Evolutionary conservation across 768 basidiomycete genomes (phyloP).

Genomic region (Tremella fuciformis): DNA sequence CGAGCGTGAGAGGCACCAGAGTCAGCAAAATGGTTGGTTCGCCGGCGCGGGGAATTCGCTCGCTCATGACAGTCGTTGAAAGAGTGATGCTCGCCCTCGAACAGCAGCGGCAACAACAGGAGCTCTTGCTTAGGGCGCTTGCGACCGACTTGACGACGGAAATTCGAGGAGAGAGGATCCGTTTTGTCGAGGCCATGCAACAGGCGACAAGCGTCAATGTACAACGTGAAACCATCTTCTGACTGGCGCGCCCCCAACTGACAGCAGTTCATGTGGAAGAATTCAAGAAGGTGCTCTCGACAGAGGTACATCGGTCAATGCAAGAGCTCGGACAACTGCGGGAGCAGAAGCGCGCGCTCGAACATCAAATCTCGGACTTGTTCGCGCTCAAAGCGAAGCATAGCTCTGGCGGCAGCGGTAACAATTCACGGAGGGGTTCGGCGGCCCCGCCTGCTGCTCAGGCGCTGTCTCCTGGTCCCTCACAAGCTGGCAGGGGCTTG

Average conservation of each 20-base stretch:
- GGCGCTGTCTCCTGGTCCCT: slow-evolving; percentile 5
- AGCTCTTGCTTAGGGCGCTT: slow-evolving; percentile 64
- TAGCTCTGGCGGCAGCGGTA: slow-evolving; percentile 20
- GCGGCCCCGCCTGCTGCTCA: slow-evolving; percentile 5
- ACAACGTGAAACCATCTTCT: slow-evolving; percentile 57
- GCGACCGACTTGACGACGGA: slow-evolving; percentile 73
- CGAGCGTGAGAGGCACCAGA: slow-evolving; percentile 44
- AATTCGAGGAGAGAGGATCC: slow-evolving; percentile 76
- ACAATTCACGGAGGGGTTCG: slow-evolving; percentile 22
- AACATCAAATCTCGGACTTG: slow-evolving; percentile 49
- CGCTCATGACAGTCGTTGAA: slow-evolving; percentile 35
- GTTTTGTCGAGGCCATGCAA: slow-evolving; percentile 93
- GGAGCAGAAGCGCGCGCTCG: slow-evolving; percentile 48
- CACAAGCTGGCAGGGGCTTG: slow-evolving; percentile 12
- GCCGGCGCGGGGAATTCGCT: background rate
- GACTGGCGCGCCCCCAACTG: background rate
- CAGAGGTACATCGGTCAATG: slow-evolving; percentile 71
- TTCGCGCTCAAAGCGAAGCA: slow-evolving; percentile 51
- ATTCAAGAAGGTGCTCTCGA: slow-evolving; percentile 74
- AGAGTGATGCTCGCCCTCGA: slow-evolving; percentile 57
- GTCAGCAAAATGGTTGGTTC: slow-evolving; percentile 38
- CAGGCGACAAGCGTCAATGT: slow-evolving; percentile 86
- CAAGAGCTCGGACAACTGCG: slow-evolving; percentile 60
- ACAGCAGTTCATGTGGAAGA: slow-evolving; percentile 74
- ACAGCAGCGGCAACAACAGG: slow-evolving; percentile 70